These are phyloP conservation scores for Phaeoacremonium minimum DNA, from an alignment of 2,329 filamentous ascomycete genomes.

Conservation along the genomic window DNA sequence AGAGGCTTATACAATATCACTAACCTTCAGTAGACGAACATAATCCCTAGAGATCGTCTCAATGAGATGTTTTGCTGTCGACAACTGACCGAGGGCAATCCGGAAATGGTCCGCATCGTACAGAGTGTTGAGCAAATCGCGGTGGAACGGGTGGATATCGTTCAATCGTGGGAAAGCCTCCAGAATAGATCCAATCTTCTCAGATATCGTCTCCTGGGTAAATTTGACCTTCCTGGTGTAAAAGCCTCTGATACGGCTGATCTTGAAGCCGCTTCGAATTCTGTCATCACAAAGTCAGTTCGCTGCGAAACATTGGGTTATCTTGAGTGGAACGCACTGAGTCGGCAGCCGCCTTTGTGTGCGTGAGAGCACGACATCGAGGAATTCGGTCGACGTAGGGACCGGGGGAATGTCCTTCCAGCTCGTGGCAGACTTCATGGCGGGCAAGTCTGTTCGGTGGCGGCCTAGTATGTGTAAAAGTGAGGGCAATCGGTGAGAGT, in stretches of 20 bases:
- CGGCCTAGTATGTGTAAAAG: no score
- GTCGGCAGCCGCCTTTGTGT: slow-evolving; percentile 88
- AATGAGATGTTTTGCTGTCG: slow-evolving; percentile 92
- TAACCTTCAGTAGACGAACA: slow-evolving; percentile 79
- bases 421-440: slow-evolving; percentile 4
- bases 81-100: slow-evolving; percentile 92
- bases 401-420: slow-evolving; percentile 82
- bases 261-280: slow-evolving; percentile 94
- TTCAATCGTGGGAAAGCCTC: slow-evolving; percentile 89
- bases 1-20: slow-evolving; percentile 1
- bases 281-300: no score
- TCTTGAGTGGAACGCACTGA: no score
- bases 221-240: slow-evolving; percentile 99
- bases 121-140: slow-evolving; percentile 90
- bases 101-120: slow-evolving; percentile 98
- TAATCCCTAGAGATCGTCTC: slow-evolving; percentile 97
- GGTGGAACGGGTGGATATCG: slow-evolving; percentile 46
- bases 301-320: no score
- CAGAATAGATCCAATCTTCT: slow-evolving; percentile 87
- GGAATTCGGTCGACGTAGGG: slow-evolving; percentile 89
- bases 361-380: slow-evolving; percentile 93
- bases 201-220: slow-evolving; percentile 87
- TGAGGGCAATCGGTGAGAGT: no score
- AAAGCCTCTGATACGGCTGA: slow-evolving; percentile 85
- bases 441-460: slow-evolving; percentile 12